Percentiles rank a stretch among this genome's conserved stretches.
Conservation (phyloP, 345 rosid species). For the Melaleuca quinquenervia region DNA sequence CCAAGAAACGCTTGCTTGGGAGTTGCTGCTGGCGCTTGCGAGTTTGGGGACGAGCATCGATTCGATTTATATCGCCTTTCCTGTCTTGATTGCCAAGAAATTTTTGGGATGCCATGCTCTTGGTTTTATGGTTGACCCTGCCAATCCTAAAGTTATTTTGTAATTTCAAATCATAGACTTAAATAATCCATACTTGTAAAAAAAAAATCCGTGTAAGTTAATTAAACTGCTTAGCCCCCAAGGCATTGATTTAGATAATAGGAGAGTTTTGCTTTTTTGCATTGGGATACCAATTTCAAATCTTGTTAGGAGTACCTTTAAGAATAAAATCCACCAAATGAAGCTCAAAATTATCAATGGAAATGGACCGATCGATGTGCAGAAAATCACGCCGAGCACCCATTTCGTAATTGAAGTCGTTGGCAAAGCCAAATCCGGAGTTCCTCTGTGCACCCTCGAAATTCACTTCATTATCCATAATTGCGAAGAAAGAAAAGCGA, state of each 20-base stretch:
- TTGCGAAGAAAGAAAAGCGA: not conserved
- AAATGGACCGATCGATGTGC: rapidly evolving
- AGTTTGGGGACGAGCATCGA: not conserved
- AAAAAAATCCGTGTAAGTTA: not conserved
- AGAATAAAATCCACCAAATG: not conserved
- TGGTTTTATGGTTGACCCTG: not conserved
- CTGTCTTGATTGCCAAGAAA: not conserved
- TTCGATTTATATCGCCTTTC: not conserved
- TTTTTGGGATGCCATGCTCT: not conserved
- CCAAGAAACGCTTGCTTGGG: not conserved
- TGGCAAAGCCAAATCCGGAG: not conserved
- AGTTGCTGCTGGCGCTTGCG: not conserved
- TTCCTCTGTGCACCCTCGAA: not conserved
- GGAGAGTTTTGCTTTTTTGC: not conserved
- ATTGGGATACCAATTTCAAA: not conserved
- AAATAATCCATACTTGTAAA: not conserved
- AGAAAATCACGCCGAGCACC: not conserved
- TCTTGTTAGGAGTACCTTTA: not conserved
- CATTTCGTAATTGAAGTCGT: not conserved
- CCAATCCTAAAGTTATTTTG: not conserved
- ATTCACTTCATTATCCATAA: not conserved
- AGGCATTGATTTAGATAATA: not conserved
- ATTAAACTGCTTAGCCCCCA: not conserved
- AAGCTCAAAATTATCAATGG: not conserved
- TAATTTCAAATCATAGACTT: not conserved